Evolutionary conservation across 2,329 filamentous ascomycete genomes (phyloP).

Genomic region (Ophiostoma ulmi): DNA sequence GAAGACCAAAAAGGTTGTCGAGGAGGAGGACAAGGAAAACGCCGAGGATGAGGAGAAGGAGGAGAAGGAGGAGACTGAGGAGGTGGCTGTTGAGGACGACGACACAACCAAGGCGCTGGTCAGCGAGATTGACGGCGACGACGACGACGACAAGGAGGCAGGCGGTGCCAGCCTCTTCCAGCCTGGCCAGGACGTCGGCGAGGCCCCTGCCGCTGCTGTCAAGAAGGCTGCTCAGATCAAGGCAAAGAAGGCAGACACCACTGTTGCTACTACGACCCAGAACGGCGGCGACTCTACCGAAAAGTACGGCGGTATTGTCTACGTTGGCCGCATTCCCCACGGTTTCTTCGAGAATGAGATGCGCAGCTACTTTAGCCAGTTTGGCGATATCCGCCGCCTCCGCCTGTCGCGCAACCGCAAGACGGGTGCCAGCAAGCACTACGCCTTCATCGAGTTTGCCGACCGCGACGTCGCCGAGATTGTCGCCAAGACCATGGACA

Average conservation of each 20-base stretch:
- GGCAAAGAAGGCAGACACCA: neutral
- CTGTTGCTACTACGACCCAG: constrained; percentile 2
- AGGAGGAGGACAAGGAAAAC: constrained; percentile 15
- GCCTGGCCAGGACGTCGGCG: constrained; percentile 28
- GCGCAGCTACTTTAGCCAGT: constrained; percentile 88
- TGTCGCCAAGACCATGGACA: constrained; percentile 93
- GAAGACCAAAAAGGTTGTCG: constrained; percentile 18
- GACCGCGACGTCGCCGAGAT: constrained; percentile 76
- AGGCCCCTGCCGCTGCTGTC: constrained; percentile 23
- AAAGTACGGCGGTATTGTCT: constrained; percentile 65
- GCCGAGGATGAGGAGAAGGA: constrained; percentile 14
- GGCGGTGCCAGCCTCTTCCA: constrained; percentile 27
- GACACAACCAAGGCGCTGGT: constrained; percentile 24
- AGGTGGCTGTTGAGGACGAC: constrained; percentile 23
- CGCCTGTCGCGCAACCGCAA: constrained; percentile 87
- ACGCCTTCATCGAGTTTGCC: constrained; percentile 86
- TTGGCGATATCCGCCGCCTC: constrained; percentile 72
- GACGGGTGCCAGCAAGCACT: constrained; percentile 88
- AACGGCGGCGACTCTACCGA: neutral
- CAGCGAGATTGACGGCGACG: constrained; percentile 22
- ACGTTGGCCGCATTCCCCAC: constrained; percentile 63
- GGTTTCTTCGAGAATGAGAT: constrained; percentile 98
- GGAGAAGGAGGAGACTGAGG: constrained; percentile 18
- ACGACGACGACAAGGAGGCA: constrained; percentile 16
- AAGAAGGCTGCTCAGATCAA: constrained; percentile 16